phyloP scores from a whole-genome alignment of 176 grass and related monocot species.

The Aegilops umbellulata region DNA sequence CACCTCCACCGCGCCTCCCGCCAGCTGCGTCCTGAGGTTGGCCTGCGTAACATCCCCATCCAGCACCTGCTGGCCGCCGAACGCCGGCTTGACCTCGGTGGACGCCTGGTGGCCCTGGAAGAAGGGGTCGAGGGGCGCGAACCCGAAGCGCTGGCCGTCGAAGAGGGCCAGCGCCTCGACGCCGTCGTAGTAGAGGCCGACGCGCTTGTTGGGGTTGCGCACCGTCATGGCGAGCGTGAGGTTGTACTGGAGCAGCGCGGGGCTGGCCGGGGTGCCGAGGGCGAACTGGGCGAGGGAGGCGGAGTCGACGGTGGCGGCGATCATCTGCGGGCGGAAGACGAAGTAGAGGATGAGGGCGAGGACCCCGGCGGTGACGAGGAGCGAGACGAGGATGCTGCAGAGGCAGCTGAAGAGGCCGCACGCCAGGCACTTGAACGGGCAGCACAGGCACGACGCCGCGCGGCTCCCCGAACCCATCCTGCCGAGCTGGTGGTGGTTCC shows the following conservation, averaged over 20 bases:
- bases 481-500: neutral
- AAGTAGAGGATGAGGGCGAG: constrained; percentile 51
- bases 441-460: constrained; percentile 52
- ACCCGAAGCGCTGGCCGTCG: constrained; percentile 51
- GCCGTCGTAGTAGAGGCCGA: constrained; percentile 68
- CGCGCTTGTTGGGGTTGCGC: constrained; percentile 70
- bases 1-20: constrained; percentile 11
- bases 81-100: neutral
- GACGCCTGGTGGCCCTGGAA: constrained; percentile 42
- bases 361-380: constrained; percentile 38
- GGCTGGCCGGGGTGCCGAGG: neutral
- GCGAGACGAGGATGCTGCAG: constrained; percentile 49
- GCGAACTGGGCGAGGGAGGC: constrained; percentile 34
- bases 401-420: constrained; percentile 58
- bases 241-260: constrained; percentile 21
- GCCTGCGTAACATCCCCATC: constrained; percentile 11
- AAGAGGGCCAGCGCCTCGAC: constrained; percentile 46
- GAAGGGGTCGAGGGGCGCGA: constrained; percentile 38
- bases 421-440: constrained; percentile 47
- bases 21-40: neutral
- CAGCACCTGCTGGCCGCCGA: constrained; percentile 29
- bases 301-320: constrained; percentile 58
- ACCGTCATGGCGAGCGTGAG: constrained; percentile 43
- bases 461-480: constrained; percentile 34
- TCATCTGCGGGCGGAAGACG: constrained; percentile 60